Evolutionary conservation across 805 yeast species (phyloP), one percentile per base, ranked within the genome.

Genomic region (Clavispora asparagi): DNA sequence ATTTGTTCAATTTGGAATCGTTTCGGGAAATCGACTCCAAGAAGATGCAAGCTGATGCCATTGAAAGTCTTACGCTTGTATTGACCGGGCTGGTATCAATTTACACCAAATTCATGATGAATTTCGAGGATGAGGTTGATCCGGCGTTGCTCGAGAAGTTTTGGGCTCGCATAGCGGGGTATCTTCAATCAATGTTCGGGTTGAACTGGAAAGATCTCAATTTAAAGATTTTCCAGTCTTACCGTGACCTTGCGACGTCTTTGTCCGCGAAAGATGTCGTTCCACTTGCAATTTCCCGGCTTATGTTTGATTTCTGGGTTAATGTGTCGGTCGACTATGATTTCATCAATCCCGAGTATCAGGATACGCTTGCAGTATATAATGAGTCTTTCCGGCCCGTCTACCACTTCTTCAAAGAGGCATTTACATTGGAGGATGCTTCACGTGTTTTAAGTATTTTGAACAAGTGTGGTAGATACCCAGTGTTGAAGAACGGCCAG

Each of bases 381-480:
- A 71, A 85, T 54, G 60, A 67, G 11, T 66, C 82, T 17, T 83
- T 85, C 59, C 74, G 77, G 2, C 61, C 70, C 6, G 63, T 87
- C 7, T 73, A 75, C 52, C 46, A 50, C 1, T 58, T 81, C 23
- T 54, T 68, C 53, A 17, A 41, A 16, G 25, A 52, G 39, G 62
- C 55, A 26, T 59, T 64, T 38, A 66, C 67, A 17, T 56, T 52
- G 26, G 64, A 46, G 19, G 72, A 60, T 63, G 68, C 81, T n/a
- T 77, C 71, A 38, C 67, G 62, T 19, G 69, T 85, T n/a, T 62
- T 88, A 32, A 67, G 67, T n/a, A 65, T 82, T 6, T 74, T 92
- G 57, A 79, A 79, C 55, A 71, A 81, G 13, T 80, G 89, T 47
- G 79, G 86, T 1, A 68, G 87, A 36, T 89, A 85, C 61, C 95